These are phyloP conservation scores for Schizochytrium sp. DNA, from an alignment of 108 stramenopile genomes.

Conservation along the genomic window DNA sequence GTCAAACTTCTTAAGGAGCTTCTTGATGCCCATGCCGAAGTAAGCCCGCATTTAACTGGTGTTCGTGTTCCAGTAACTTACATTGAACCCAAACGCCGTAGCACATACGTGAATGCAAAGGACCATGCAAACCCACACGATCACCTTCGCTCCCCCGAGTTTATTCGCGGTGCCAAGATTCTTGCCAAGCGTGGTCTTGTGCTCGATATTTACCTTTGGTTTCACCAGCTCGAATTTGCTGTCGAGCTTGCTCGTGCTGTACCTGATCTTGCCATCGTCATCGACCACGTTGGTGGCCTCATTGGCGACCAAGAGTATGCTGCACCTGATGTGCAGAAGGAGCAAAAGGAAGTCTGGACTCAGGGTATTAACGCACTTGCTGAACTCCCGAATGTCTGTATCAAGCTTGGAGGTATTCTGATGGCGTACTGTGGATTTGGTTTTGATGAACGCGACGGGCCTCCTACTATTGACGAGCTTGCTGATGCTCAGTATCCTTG, in stretches of 20 bases:
- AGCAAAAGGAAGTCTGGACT: constrained; percentile 22
- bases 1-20: not conserved
- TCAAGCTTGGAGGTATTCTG: constrained; percentile 42
- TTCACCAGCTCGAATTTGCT: constrained; percentile 2
- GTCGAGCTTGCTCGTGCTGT: not conserved
- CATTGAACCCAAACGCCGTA: not conserved
- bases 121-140: constrained; percentile 12
- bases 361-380: constrained; percentile 18
- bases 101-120: not conserved
- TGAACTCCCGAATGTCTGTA: not conserved
- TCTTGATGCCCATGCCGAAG: not conserved
- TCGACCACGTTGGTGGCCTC: constrained; percentile 36
- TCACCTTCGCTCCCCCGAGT: constrained; percentile 2
- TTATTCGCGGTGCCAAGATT: not conserved
- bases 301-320: constrained; percentile 45
- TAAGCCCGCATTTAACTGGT: constrained; percentile 3
- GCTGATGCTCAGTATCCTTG: constrained; percentile 13
- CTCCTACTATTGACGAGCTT: constrained; percentile 5
- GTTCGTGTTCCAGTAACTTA: constrained; percentile 26
- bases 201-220: constrained; percentile 11
- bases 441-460: not conserved
- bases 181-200: constrained; percentile 15
- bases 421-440: constrained; percentile 20
- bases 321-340: not conserved
- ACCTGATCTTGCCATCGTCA: not conserved